phyloP scores from a whole-genome alignment of 2,329 filamentous ascomycete species.

The Grosmannia penicillata region DNA sequence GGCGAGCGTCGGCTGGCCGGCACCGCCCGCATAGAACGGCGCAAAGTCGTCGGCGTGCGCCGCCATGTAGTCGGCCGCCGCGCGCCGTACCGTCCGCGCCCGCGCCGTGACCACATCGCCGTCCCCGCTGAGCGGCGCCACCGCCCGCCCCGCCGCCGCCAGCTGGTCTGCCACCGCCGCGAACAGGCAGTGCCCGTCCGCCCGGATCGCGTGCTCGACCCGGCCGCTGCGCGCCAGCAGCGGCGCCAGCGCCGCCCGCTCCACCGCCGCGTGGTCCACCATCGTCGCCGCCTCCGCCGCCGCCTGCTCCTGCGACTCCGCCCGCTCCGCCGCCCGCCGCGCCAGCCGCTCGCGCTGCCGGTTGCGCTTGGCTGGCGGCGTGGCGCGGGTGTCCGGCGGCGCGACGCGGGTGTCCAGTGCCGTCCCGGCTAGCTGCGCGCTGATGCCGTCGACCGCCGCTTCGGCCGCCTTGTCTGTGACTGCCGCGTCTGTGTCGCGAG shows the following conservation, averaged over 20 bases:
- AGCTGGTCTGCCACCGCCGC: constrained; percentile 82
- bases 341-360: constrained; percentile 84
- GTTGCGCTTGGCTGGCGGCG: constrained; percentile 49
- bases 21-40: constrained; percentile 37
- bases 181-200: constrained; percentile 93
- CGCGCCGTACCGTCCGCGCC: constrained; percentile 55
- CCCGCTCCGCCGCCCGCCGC: constrained; percentile 72
- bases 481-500: constrained; percentile 11
- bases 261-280: constrained; percentile 56
- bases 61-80: constrained; percentile 65
- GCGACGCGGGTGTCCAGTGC: constrained; percentile 7
- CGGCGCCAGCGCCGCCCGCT: constrained; percentile 54
- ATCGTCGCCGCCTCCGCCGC: constrained; percentile 60
- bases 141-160: constrained; percentile 30
- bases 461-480: constrained; percentile 9
- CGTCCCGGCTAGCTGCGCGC: constrained; percentile 5
- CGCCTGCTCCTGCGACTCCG: constrained; percentile 52
- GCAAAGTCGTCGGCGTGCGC: constrained; percentile 65
- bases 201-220: constrained; percentile 62
- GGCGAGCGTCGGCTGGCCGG: constrained; percentile 42
- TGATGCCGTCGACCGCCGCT: constrained; percentile 4
- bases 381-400: constrained; percentile 10
- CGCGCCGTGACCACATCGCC: neutral
- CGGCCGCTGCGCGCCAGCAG: constrained; percentile 51
- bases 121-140: constrained; percentile 13